Conservation (phyloP, 2,329 filamentous ascomycete species). For the Ambrosiella xylebori region DNA sequence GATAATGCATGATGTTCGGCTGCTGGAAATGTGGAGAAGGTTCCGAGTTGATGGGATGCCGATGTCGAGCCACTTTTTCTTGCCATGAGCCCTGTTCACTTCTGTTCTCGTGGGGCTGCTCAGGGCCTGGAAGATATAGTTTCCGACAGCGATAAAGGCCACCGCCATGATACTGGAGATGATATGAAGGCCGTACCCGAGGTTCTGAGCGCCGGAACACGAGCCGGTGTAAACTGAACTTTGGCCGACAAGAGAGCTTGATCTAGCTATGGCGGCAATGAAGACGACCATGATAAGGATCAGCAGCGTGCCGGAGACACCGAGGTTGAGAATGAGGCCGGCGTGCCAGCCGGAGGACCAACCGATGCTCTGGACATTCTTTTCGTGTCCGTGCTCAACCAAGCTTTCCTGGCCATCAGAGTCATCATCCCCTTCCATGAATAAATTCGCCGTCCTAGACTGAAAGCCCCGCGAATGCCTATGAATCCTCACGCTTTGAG, state of each 20-base stretch:
- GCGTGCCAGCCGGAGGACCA: slow-evolving; percentile 29
- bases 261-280: slow-evolving; percentile 22
- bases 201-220: slow-evolving; percentile 21
- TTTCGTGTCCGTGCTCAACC: slow-evolving; percentile 4
- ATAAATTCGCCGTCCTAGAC: slow-evolving; percentile 23
- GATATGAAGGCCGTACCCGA: slow-evolving; percentile 27
- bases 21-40: slow-evolving; percentile 25
- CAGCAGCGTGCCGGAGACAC: slow-evolving; percentile 4
- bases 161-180: slow-evolving; percentile 28
- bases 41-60: slow-evolving; percentile 37
- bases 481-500: slow-evolving; percentile 7
- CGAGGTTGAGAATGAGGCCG: slow-evolving; percentile 26
- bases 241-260: slow-evolving; percentile 21
- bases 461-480: slow-evolving; percentile 14
- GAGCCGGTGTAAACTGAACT: slow-evolving; percentile 23
- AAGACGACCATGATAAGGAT: slow-evolving; percentile 21
- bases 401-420: not conserved
- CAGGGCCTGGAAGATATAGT: slow-evolving; percentile 38
- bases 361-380: slow-evolving; percentile 12
- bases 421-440: slow-evolving; percentile 15
- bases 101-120: slow-evolving; percentile 35
- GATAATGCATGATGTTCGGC: slow-evolving; percentile 23
- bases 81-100: slow-evolving; percentile 28
- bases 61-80: slow-evolving; percentile 33
- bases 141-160: slow-evolving; percentile 30